Evolutionary conservation across 2,329 filamentous ascomycete genomes (phyloP).

Genomic region (Fusarium brachygibbosum): DNA sequence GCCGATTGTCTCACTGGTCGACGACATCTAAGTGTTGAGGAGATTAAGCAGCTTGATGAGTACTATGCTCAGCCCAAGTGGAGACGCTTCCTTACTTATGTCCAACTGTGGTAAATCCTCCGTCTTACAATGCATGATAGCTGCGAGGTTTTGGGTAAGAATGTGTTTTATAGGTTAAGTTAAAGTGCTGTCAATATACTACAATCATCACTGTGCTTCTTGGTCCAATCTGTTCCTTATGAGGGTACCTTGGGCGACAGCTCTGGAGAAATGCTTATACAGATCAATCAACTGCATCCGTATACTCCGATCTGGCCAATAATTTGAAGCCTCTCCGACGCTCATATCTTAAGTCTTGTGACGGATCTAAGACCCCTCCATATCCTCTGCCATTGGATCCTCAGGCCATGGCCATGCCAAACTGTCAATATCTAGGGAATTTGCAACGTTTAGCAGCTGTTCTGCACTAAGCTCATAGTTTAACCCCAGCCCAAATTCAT

Average conservation of each 20-base stretch:
- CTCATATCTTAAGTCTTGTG: background rate
- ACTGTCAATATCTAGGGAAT: conserved; percentile 41
- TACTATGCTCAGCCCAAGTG: too few relatives aligned
- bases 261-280: background rate
- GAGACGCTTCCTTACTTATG: conserved; percentile 39
- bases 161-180: background rate
- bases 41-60: too few relatives aligned
- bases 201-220: background rate
- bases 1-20: too few relatives aligned
- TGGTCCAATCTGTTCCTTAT: background rate
- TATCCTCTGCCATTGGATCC: background rate
- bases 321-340: background rate
- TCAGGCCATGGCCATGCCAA: conserved; percentile 41
- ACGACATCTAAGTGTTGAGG: too few relatives aligned
- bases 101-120: conserved; percentile 32
- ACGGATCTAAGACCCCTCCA: background rate
- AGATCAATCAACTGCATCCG: too few relatives aligned
- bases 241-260: too few relatives aligned
- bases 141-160: background rate
- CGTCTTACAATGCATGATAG: background rate
- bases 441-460: conserved; percentile 39
- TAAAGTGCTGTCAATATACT: background rate
- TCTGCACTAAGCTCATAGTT: conserved; percentile 42
- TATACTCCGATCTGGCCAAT: background rate
- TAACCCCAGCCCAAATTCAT: conserved; percentile 25